Conservation (phyloP, 75 land plant species). For the Sequoiadendron giganteum region DNA sequence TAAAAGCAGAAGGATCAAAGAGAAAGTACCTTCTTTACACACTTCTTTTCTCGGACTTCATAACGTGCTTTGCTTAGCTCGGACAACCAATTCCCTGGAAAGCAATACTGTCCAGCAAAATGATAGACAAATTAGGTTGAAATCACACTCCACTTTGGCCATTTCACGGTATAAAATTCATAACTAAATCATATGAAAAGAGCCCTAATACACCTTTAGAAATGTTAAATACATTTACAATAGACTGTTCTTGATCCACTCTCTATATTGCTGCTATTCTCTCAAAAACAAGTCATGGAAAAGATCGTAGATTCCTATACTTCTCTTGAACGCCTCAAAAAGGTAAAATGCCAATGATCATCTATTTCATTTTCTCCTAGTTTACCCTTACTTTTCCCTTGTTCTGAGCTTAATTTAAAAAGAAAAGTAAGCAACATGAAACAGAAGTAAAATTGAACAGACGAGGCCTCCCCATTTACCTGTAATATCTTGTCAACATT, state of each 20-base stretch:
- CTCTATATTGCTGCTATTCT: background rate
- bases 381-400: background rate
- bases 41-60: slow-evolving; percentile 68
- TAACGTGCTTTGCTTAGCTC: slow-evolving; percentile 56
- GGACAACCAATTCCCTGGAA: slow-evolving; percentile 66
- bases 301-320: background rate
- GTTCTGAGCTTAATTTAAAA: background rate
- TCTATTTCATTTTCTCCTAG: background rate
- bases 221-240: background rate
- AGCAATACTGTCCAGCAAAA: slow-evolving; percentile 50
- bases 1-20: background rate
- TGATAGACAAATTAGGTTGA: background rate
- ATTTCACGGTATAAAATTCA: background rate
- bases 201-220: background rate
- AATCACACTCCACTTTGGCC: background rate
- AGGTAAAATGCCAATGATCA: background rate
- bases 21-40: slow-evolving; percentile 58
- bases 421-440: background rate
- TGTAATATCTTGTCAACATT: slow-evolving; percentile 42
- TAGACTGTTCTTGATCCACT: background rate
- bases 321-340: background rate
- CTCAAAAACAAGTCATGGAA: background rate
- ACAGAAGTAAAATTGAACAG: background rate
- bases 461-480: slow-evolving; percentile 23
- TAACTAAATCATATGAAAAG: background rate